Base-by-base conservation (phyloP, 352 stramenopile species). In the Phytopythium vexans region DNA sequence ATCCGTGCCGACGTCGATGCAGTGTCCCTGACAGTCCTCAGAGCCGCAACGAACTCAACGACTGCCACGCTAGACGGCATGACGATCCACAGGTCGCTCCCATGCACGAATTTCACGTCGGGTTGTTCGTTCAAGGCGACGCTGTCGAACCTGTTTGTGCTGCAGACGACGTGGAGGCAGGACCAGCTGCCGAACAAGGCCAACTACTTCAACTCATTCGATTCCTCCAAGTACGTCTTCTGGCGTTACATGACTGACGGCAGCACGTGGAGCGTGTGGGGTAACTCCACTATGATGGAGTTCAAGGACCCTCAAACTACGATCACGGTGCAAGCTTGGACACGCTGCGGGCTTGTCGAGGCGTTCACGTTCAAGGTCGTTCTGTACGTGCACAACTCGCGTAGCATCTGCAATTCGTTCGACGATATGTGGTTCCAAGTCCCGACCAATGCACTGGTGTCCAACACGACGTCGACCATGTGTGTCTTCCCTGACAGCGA, bases 161-260 rank as follows among this genome's bases (percentile, higher is more conserved):
- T 46, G 16, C 39, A 43, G 16, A 40, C 60, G 0, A 3, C 11
- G 5, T 68, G 60, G 60, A 31, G 27, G 12, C 14, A 47, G 15
- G 10, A 32, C 16, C 6, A n/a, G 41, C 14, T 49, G 14, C 31
- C 15, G 54, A 12, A 6, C 12, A 1, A 39, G 32, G 4, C 0
- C 14, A 4, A 47, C 72, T n/a, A 66, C 36, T 12, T 84, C 82
- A 35, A n/a, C n/a, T n/a, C n/a, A n/a, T n/a, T n/a, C n/a, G n/a
- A n/a, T n/a, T n/a, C n/a, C n/a, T n/a, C n/a, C n/a, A n/a, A n/a
- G n/a, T n/a, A n/a, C n/a, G n/a, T n/a, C n/a, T n/a, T n/a, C n/a
- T n/a, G n/a, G n/a, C n/a, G n/a, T n/a, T n/a, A n/a, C n/a, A n/a
- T n/a, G n/a, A n/a, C n/a, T n/a, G n/a, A n/a, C n/a, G n/a, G n/a